Evolutionary conservation across 2,329 filamentous ascomycete genomes (phyloP).

Genomic region (Hortaea sp.): DNA sequence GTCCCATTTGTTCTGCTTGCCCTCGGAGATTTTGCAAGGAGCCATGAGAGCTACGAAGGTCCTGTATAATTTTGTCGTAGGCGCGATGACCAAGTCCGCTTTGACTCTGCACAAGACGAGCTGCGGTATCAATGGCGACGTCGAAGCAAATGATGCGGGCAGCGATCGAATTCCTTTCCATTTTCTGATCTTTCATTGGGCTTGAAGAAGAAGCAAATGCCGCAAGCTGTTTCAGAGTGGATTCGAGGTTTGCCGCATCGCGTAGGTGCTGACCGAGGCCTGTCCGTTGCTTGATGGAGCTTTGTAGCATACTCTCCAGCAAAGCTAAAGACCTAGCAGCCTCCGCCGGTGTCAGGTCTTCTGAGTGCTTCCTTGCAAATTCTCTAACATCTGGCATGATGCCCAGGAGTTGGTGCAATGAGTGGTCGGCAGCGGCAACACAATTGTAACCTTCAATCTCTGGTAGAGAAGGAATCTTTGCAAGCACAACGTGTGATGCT

Average conservation of each 20-base stretch:
- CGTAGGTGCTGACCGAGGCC: not conserved
- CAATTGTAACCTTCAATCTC: not conserved
- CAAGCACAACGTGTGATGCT: slow-evolving; percentile 59
- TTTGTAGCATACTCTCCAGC: slow-evolving; percentile 72
- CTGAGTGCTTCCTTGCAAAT: slow-evolving; percentile 62
- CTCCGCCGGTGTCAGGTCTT: slow-evolving; percentile 75
- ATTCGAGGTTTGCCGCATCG: not conserved
- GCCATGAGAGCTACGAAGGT: no score
- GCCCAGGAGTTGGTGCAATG: slow-evolving; percentile 71
- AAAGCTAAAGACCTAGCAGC: slow-evolving; percentile 69
- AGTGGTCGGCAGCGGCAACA: slow-evolving; percentile 47
- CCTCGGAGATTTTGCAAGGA: no score
- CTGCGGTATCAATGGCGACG: not conserved
- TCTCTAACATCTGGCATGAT: slow-evolving; percentile 58
- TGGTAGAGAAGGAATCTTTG: slow-evolving; percentile 35
- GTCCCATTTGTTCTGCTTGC: no score
- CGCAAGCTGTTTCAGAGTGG: slow-evolving; percentile 1
- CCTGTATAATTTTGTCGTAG: no score
- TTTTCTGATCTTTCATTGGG: not conserved
- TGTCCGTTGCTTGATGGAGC: slow-evolving; percentile 10
- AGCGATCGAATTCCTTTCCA: not conserved
- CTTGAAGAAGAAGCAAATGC: slow-evolving; percentile 5
- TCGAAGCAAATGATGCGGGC: not conserved
- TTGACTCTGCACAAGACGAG: slow-evolving; percentile 1
- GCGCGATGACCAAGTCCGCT: not conserved